Conservation (phyloP, 257 asterid genomes). For the Thymus mandschuricus region DNA sequence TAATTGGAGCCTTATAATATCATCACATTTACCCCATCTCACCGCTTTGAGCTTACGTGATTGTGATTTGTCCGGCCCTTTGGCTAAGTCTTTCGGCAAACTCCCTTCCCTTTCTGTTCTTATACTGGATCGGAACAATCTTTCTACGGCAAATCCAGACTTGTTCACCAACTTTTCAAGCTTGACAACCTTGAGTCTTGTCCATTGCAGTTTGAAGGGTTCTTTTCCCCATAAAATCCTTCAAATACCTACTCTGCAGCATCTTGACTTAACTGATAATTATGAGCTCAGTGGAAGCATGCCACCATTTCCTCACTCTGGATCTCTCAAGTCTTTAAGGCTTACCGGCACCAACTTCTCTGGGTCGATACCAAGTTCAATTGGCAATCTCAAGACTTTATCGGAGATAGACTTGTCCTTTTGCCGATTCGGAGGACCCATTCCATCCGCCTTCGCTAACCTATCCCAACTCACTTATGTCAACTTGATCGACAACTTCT, state of each 20-base stretch:
- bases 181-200: not conserved
- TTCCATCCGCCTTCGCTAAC: not conserved
- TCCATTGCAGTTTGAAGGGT: not conserved
- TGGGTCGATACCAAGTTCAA: conserved; percentile 38
- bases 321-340: conserved; percentile 28
- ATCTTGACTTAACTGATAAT: too few species aligned
- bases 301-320: not conserved
- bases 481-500: not conserved
- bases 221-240: not conserved
- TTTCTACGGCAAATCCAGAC: not conserved
- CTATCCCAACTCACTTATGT: not conserved
- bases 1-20: too few species aligned
- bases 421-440: not conserved
- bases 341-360: conserved; percentile 39
- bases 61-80: not conserved
- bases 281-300: too few species aligned
- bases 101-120: not conserved
- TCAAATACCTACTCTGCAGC: too few species aligned
- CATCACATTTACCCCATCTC: not conserved
- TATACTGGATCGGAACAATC: not conserved
- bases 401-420: not conserved
- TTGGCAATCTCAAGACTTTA: conserved; percentile 27
- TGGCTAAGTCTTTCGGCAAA: not conserved
- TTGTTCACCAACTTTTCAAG: not conserved
- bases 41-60: not conserved